phyloP scores from a whole-genome alignment of 768 basidiomycete genomes.

The Calocybe cyanea region DNA sequence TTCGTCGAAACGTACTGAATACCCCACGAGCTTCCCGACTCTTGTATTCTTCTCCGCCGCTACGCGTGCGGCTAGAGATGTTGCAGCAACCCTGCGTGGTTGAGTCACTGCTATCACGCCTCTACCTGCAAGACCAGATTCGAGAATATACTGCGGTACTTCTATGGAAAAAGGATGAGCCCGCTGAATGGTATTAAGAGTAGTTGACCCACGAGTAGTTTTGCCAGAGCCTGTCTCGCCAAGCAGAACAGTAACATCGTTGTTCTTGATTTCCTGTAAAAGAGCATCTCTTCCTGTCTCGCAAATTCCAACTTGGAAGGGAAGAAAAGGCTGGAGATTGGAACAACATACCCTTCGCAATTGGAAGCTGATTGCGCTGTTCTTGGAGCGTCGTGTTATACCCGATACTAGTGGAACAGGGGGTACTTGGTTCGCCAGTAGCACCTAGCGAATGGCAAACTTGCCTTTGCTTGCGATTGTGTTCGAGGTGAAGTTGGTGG shows the following conservation, averaged over 20 bases:
- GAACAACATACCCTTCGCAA: constrained; percentile 68
- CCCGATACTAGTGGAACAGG: constrained; percentile 23
- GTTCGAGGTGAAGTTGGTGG: constrained; percentile 18
- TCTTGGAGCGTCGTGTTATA: constrained; percentile 44
- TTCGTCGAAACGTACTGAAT: constrained; percentile 96
- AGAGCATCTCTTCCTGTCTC: constrained; percentile 71
- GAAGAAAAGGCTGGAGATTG: too few species aligned
- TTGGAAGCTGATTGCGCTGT: constrained; percentile 71
- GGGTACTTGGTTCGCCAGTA: constrained; percentile 9
- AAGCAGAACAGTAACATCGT: constrained; percentile 85
- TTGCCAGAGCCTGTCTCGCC: constrained; percentile 99
- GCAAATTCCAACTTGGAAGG: not conserved
- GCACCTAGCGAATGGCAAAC: constrained; percentile 18
- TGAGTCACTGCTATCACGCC: constrained; percentile 91
- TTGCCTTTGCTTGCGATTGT: constrained; percentile 29
- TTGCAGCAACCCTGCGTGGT: constrained; percentile 93
- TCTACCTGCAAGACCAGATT: constrained; percentile 65
- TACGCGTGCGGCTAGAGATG: constrained; percentile 88
- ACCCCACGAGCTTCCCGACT: constrained; percentile 82
- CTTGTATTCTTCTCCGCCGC: constrained; percentile 73
- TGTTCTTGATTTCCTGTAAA: constrained; percentile 64
- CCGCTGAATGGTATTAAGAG: not conserved
- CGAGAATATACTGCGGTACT: constrained; percentile 92
- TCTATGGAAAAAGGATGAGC: constrained; percentile 45
- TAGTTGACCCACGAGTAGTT: constrained; percentile 69